Base-by-base conservation (phyloP, 306 rosid species). In the Vigna unguiculata region DNA sequence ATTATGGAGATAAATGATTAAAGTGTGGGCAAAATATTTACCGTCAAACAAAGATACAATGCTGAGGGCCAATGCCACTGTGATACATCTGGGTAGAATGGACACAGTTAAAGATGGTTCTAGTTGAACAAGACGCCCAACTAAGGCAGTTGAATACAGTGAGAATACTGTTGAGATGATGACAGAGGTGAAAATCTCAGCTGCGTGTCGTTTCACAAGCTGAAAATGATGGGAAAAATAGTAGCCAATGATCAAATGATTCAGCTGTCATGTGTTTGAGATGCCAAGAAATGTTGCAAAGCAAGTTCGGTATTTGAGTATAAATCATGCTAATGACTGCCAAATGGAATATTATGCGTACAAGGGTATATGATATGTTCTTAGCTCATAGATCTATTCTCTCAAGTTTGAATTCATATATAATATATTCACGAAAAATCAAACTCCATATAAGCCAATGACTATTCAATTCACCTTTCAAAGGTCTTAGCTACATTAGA, bases 191-290 rank as follows among this genome's bases (percentile, higher is more conserved):
- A 95, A 95, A 72, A 95, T 95, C 92, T 95, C 97, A 17, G 97
- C 97, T 6, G 97, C 97, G 0, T 95, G 98, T 85, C 98, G 90
- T 76, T 90, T 95, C 21, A 95, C 93, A n/a, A 90, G 98, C 98
- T 95, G 97, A 72, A 84, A 81, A 58, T 20, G 67, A 72, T 30
- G 55, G 25, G 60, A 34, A 59, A 84, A 73, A 41, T 45, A 57
- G 21, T 63, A 57, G 30, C 65, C 61, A 67, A 25, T 77, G 43
- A 45, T 53, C 41, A 53, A 69, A 62, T 36, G 8, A 52, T 67
- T 24, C 61, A 13, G 51, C 65, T 34, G 54, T 80, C 43, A 54
- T 28, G 32, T 76, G 52, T 49, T 47, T 49, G 48, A 74, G 45
- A 47, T 36, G 69, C 20, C 30, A 10, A 22, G 17, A 76, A 78